Evolutionary conservation across 2,329 filamentous ascomycete genomes (phyloP), one percentile per base, ranked within the genome.

Genomic region (Camillea tinctor): DNA sequence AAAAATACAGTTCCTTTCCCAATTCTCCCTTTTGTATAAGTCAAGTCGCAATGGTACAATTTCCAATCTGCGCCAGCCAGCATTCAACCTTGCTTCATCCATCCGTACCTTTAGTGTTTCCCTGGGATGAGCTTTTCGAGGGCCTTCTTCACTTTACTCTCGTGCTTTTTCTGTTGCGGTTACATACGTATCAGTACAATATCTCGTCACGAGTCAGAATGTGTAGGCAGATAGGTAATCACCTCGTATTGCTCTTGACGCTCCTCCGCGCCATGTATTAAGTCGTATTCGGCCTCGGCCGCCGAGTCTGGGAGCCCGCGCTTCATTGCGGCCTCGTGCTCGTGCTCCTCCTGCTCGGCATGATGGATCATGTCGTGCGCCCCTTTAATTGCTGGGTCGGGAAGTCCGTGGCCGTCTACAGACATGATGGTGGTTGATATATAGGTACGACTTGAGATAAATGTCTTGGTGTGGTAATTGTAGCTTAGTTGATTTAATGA

Each of bases 351-450:
- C 56, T 71, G 69, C 55, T 72, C 70, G 54, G 69, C 70, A 60
- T 71, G 70, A 50, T 71, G 70, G n/a, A 72, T 71, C 63, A 72
- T 68, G 60, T 71, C 68, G 64, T 71, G 68, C 21, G 69, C 70
- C 6, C 55, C 61, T 13, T 48, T 30, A 52, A 71, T 58, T 13
- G 69, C 66, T 19, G 58, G 56, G 53, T 72, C 70, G 3, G 69
- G 61, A 17, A 72, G 59, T 62, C 70, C 70, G 64, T 71, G 69
- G 13, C 60, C 64, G 60, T 67, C 63, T 52, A 63, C 61, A 50
- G 69, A 65, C 69, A 71, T 71, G 66, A 60, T 70, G 67, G 26
- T 30, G 20, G 17, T n/a, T 20, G 55, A 15, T 23, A n/a, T n/a
- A 7, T 52, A 9, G n/a, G 20, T 23, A 44, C 6, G 13, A 40